These are phyloP conservation scores for Cudoniella acicularis DNA, from an alignment of 495 filamentous ascomycete species.

Conservation along the genomic window DNA sequence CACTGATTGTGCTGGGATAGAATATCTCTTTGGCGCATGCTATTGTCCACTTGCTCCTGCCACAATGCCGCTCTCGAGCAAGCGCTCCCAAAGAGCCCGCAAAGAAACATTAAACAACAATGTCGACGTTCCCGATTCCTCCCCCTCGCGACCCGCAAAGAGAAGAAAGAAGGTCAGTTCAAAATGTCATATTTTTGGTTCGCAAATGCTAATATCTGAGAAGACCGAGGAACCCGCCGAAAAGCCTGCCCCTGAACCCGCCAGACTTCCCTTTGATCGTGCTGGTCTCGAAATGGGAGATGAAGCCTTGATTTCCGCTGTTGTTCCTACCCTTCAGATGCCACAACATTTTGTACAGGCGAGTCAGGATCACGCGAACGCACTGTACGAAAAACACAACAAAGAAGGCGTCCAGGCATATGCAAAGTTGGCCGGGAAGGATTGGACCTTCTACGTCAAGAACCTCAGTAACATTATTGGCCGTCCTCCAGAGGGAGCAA, in stretches of 20 bases:
- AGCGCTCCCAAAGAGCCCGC: constrained; percentile 44
- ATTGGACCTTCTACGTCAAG: constrained; percentile 94
- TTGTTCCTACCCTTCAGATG: constrained; percentile 65
- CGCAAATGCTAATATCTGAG: constrained; percentile 5
- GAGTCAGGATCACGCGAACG: constrained; percentile 68
- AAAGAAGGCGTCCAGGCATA: constrained; percentile 77
- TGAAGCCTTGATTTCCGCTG: constrained; percentile 63
- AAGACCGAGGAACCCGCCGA: constrained; percentile 8
- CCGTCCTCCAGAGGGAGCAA: constrained; percentile 59
- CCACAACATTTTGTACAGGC: constrained; percentile 62
- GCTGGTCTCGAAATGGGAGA: constrained; percentile 50
- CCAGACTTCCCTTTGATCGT: constrained; percentile 25
- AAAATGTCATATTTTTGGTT: background rate
- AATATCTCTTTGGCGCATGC: background rate
- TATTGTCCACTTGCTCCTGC: background rate
- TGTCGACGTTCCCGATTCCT: constrained; percentile 57
- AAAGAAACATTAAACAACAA: constrained; percentile 49
- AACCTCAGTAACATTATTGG: constrained; percentile 79
- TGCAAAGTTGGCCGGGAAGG: constrained; percentile 84
- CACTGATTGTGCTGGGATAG: background rate
- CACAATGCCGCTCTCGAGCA: constrained; percentile 47
- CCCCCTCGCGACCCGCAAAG: constrained; percentile 66
- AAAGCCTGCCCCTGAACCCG: constrained; percentile 13
- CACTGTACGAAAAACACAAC: constrained; percentile 64
- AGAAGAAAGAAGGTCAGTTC: constrained; percentile 68